phyloP scores from a whole-genome alignment of 2,329 filamentous ascomycete species.

The Diplodia corticola region DNA sequence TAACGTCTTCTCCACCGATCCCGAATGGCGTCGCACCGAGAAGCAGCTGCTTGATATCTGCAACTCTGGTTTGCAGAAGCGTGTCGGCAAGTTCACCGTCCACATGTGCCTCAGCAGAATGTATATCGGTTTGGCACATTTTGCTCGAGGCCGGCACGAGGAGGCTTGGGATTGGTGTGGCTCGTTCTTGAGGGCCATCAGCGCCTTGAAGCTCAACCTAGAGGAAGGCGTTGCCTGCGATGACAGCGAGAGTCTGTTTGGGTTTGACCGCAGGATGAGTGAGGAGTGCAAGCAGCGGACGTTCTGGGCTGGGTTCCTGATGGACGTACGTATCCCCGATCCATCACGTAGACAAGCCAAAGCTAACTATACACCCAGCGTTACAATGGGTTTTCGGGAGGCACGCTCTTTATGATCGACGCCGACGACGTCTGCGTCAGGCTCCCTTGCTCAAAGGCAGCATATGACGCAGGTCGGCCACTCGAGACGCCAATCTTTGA shows the following conservation, averaged over 20 bases:
- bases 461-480: slow-evolving; percentile 62
- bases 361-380: slow-evolving; percentile 44
- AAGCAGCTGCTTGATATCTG: slow-evolving; percentile 9
- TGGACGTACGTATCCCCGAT: slow-evolving; percentile 56
- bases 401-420: slow-evolving; percentile 57
- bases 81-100: slow-evolving; percentile 56
- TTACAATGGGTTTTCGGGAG: slow-evolving; percentile 58
- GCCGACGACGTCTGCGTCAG: slow-evolving; percentile 66
- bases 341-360: neutral
- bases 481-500: slow-evolving; percentile 63
- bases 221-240: slow-evolving; percentile 54
- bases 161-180: slow-evolving; percentile 66
- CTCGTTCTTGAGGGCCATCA: slow-evolving; percentile 60
- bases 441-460: slow-evolving; percentile 61
- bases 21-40: slow-evolving; percentile 51
- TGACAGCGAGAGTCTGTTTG: slow-evolving; percentile 52
- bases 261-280: slow-evolving; percentile 58
- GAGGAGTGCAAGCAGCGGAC: slow-evolving; percentile 69
- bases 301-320: slow-evolving; percentile 70
- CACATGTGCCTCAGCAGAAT: slow-evolving; percentile 68
- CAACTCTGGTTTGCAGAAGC: slow-evolving; percentile 24
- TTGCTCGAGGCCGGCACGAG: slow-evolving; percentile 59
- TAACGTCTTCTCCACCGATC: slow-evolving; percentile 54
- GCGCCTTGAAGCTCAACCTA: slow-evolving; percentile 62
- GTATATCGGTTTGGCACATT: slow-evolving; percentile 66